Percentiles rank a stretch among this genome's conserved stretches.
These are phyloP conservation scores for Juglanconis sp. DNA, from an alignment of 2,329 filamentous ascomycete species.

Conservation along the genomic window DNA sequence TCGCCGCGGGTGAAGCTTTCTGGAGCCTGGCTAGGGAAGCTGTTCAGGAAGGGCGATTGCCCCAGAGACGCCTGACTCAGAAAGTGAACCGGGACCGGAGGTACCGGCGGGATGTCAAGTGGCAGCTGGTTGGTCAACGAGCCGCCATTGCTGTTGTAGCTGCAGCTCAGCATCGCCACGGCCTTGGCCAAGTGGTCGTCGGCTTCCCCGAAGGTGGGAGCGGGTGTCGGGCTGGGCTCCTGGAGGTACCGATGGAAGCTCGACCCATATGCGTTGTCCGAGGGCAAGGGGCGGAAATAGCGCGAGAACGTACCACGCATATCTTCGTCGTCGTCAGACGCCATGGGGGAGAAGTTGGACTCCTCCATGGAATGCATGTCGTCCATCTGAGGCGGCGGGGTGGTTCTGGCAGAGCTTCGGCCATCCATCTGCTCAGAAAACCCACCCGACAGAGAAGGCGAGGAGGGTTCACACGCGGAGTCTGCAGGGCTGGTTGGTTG, in stretches of 20 bases:
- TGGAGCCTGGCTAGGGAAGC: constrained; percentile 57
- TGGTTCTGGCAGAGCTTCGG: constrained; percentile 86
- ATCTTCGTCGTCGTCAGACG: constrained; percentile 56
- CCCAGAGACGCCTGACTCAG: constrained; percentile 60
- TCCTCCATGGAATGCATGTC: constrained; percentile 47
- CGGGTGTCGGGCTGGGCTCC: constrained; percentile 74
- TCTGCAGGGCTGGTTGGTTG: constrained; percentile 57
- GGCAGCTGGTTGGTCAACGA: constrained; percentile 62
- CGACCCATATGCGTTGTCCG: constrained; percentile 48
- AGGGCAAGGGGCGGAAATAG: constrained; percentile 74
- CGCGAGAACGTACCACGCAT: constrained; percentile 61
- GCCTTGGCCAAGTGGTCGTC: constrained; percentile 81
- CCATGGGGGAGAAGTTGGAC: constrained; percentile 43
- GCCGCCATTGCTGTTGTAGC: constrained; percentile 73
- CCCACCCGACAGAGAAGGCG: constrained; percentile 70
- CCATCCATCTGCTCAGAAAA: constrained; percentile 76
- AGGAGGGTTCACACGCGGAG: constrained; percentile 65
- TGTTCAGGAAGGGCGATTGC: constrained; percentile 61
- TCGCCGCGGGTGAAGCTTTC: constrained; percentile 65
- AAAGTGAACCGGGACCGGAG: constrained; percentile 79
- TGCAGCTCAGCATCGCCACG: constrained; percentile 86
- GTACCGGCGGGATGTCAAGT: constrained; percentile 79
- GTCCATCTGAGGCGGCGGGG: constrained; percentile 78
- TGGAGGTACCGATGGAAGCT: constrained; percentile 71
- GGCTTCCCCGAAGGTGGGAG: constrained; percentile 75